A percentile compares a stretch with the other conserved stretches of the same genome.
These are phyloP conservation scores for Ministeria vibrans DNA, from an alignment of 78 protist genomes.

Conservation along the genomic window DNA sequence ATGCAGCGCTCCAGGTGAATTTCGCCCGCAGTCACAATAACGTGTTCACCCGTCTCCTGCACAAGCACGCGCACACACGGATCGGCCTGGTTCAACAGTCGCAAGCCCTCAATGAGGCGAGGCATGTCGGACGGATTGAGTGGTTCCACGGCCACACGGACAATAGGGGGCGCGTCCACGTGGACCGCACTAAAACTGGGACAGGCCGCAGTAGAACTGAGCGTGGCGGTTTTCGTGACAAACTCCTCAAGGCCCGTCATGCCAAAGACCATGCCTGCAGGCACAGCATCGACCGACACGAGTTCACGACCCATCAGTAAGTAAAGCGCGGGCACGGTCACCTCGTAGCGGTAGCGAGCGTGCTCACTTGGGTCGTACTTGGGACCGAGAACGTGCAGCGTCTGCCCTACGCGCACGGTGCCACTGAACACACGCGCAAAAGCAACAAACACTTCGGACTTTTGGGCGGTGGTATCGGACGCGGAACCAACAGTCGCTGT, in stretches of 20 bases:
- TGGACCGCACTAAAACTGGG: slow-evolving; percentile 6
- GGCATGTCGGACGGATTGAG: slow-evolving; percentile 43
- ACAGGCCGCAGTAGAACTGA: slow-evolving; percentile 18
- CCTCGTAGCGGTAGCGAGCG: slow-evolving; percentile 10
- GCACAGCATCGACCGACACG: slow-evolving; percentile 34
- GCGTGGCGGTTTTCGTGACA: slow-evolving; percentile 74
- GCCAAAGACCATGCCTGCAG: slow-evolving; percentile 82
- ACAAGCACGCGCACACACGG: slow-evolving; percentile 70
- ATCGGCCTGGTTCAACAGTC: slow-evolving; percentile 81
- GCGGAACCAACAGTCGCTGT: not conserved
- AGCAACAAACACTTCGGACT: slow-evolving; percentile 36
- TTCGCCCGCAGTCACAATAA: slow-evolving; percentile 83
- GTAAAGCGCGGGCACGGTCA: slow-evolving; percentile 31
- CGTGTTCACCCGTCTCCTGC: slow-evolving; percentile 85
- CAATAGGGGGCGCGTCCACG: slow-evolving; percentile 56
- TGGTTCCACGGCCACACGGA: slow-evolving; percentile 85
- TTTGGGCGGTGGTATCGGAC: not conserved
- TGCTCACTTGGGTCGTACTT: slow-evolving; percentile 44
- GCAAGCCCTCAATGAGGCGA: slow-evolving; percentile 62
- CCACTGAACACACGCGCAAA: slow-evolving; percentile 75
- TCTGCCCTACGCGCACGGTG: slow-evolving; percentile 40
- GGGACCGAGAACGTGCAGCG: slow-evolving; percentile 56
- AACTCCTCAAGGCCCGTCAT: slow-evolving; percentile 75
- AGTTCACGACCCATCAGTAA: slow-evolving; percentile 86
- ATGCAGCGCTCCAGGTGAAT: slow-evolving; percentile 79